Evolutionary conservation across 2,329 filamentous ascomycete genomes (phyloP).

Genomic region (Alternaria sp.): DNA sequence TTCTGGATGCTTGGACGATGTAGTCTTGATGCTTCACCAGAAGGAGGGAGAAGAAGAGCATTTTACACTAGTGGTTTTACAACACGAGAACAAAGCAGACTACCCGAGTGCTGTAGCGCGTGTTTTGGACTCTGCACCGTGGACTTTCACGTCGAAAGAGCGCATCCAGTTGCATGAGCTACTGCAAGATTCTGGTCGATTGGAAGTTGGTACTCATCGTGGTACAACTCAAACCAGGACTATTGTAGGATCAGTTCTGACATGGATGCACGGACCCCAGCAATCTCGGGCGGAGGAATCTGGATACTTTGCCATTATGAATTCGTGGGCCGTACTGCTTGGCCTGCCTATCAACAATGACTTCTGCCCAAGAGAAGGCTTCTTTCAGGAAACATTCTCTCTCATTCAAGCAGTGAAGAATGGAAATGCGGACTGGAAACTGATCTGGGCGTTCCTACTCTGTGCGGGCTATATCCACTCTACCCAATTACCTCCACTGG

Average conservation of each 20-base stretch:
- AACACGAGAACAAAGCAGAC: neutral
- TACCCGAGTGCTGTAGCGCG: neutral
- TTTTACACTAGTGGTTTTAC: neutral
- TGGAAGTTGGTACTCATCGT: neutral
- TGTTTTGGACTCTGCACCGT: slow-evolving; percentile 13
- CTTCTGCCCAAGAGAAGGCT: slow-evolving; percentile 5
- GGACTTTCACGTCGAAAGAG: neutral
- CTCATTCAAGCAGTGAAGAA: neutral
- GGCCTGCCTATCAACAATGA: slow-evolving; percentile 16
- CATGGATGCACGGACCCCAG: slow-evolving; percentile 5
- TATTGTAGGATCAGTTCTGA: neutral
- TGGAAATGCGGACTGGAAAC: slow-evolving; percentile 23
- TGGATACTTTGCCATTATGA: slow-evolving; percentile 23
- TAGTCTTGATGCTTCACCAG: neutral
- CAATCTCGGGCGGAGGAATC: slow-evolving; percentile 7
- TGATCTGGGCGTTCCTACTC: slow-evolving; percentile 24
- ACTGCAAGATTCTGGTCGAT: neutral
- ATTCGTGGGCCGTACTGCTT: slow-evolving; percentile 27
- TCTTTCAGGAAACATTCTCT: slow-evolving; percentile 2
- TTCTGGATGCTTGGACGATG: neutral
- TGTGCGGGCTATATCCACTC: slow-evolving; percentile 15
- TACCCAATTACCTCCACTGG: neutral
- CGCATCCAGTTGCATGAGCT: neutral
- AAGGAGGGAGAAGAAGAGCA: neutral
- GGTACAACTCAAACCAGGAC: neutral